A percentile compares a stretch with the other conserved stretches of the same genome.
phyloP scores from a whole-genome alignment of 257 asterid genomes.

The Gardenia jasminoides region DNA sequence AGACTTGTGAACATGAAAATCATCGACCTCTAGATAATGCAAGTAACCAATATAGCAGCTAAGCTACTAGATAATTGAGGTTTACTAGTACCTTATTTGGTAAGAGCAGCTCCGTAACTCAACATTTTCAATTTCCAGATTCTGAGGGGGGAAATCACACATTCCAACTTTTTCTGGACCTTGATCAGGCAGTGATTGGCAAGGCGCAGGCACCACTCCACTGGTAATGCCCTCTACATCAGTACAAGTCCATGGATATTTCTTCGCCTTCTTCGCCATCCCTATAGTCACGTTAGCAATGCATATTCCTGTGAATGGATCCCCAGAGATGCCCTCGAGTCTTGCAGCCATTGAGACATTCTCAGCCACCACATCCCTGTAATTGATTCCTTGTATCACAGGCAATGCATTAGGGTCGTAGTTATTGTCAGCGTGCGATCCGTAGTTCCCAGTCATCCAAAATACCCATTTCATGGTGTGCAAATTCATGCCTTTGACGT shows the following conservation, averaged over 20 bases:
- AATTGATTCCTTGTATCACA: constrained; percentile 65
- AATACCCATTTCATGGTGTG: constrained; percentile 90
- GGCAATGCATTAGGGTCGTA: constrained; percentile 75
- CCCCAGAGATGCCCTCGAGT: constrained; percentile 78
- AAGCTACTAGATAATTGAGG: background rate
- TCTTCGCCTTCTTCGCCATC: constrained; percentile 65
- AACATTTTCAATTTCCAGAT: constrained; percentile 49
- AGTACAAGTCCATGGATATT: constrained; percentile 69
- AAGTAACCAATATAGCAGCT: background rate
- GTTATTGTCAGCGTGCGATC: constrained; percentile 69
- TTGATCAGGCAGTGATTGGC: constrained; percentile 50
- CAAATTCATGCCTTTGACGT: constrained; percentile 65
- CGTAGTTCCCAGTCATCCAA: constrained; percentile 94
- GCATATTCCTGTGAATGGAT: constrained; percentile 76
- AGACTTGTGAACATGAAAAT: background rate
- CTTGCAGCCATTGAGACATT: constrained; percentile 70
- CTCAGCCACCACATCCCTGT: constrained; percentile 72
- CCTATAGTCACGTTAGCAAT: constrained; percentile 71
- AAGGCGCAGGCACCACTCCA: constrained; percentile 63
- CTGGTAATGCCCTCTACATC: constrained; percentile 57
- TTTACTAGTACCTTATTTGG: constrained; percentile 29
- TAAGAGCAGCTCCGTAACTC: constrained; percentile 56
- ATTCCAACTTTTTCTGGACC: constrained; percentile 32
- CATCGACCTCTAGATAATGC: background rate
- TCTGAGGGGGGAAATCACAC: constrained; percentile 65